phyloP scores from a whole-genome alignment of 257 asterid species.

The Marsdenia floribunda region DNA sequence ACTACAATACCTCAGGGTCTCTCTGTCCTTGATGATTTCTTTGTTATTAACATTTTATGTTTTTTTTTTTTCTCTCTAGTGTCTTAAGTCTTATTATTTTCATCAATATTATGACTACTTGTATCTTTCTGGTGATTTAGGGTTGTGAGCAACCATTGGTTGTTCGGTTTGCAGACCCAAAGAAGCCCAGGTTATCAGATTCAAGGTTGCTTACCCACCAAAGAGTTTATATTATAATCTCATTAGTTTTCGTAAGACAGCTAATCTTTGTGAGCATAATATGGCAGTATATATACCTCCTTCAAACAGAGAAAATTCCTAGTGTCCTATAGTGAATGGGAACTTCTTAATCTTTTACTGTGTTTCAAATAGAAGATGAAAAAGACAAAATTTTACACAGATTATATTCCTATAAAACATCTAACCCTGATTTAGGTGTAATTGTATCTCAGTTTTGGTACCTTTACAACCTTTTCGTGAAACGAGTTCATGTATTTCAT shows the following conservation, averaged over 20 bases:
- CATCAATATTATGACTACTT: slow-evolving; percentile 11
- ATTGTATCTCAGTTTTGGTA: neutral
- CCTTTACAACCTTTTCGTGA: too few species aligned
- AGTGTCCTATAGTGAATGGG: neutral
- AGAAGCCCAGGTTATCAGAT: slow-evolving; percentile 70
- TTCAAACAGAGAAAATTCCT: neutral
- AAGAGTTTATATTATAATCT: neutral
- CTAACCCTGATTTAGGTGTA: neutral
- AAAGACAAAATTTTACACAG: neutral
- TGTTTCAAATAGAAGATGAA: neutral
- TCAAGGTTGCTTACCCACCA: slow-evolving; percentile 42
- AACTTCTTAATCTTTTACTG: neutral
- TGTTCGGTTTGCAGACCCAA: slow-evolving; percentile 92
- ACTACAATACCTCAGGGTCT: neutral
- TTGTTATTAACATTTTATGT: neutral
- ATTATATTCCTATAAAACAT: neutral
- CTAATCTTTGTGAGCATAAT: neutral
- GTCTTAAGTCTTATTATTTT: slow-evolving; percentile 1
- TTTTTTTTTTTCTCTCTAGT: slow-evolving; percentile 11
- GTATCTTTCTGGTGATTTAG: slow-evolving; percentile 33
- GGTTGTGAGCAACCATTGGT: slow-evolving; percentile 89
- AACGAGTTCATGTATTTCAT: neutral
- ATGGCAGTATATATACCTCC: neutral
- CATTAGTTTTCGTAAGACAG: slow-evolving; percentile 1
- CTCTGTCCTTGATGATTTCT: neutral